Base-by-base conservation (phyloP, 2,329 filamentous ascomycete genomes). In the Neonectria coccinea region DNA sequence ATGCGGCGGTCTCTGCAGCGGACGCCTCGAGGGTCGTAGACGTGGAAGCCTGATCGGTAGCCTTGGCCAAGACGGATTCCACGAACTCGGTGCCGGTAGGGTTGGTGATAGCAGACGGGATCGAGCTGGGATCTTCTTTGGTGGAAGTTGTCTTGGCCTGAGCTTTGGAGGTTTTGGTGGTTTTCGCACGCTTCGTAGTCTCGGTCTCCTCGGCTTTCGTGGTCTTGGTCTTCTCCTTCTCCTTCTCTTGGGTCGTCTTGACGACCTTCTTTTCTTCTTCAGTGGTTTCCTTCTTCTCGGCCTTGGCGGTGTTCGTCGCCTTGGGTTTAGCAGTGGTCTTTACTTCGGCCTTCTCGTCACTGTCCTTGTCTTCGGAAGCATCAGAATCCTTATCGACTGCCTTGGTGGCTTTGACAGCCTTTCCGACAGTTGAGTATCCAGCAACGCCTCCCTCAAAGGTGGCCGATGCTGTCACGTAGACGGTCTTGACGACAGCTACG, bases 371-470 rank as follows among this genome's bases (percentile, higher is more conserved):
- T 54, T 52, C 18, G n/a, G 55, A 56, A 14, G 54, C 27, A 16
- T 47, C 44, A 27, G 59, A 25, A 7, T 45, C 39, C 48, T 50
- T 59, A 44, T 66, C 61, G 8, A 68, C 47, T 7, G 58, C 50
- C 39, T 67, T 22, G 11, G 73, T 72, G 14, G 66, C 52, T 48
- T 67, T 55, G 5, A 65, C 42, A 22, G 70, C 66, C 9, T 61
- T 41, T 10, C 64, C 72, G 10, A 80, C 53, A 6, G 81, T 84
- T 36, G 77, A 77, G 59, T 80, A 84, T 27, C 82, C 82, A 55
- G 80, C 82, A 59, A 84, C 75, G 6, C 75, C 72, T n/a, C 81
- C 82, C 39, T 77, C 74, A 41, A 84, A 84, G 5, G 77, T 81
- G 12, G 79, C 72, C 6, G 73, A 68, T 73, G 82, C 65, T 41